Evolutionary conservation across 768 basidiomycete species (phyloP), one percentile per base, ranked within the genome.

Genomic region (Lactarius vividus): DNA sequence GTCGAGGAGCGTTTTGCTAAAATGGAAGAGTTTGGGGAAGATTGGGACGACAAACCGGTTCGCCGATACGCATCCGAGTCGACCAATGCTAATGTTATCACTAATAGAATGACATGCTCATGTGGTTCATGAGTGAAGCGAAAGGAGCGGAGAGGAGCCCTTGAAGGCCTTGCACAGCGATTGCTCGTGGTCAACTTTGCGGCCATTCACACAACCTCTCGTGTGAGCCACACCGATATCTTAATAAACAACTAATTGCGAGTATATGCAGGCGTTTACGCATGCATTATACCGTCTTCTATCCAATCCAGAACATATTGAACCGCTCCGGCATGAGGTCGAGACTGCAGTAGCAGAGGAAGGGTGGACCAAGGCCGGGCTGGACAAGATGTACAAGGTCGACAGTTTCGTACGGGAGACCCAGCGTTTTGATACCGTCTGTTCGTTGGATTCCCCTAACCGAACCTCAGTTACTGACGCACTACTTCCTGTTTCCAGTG

Each of bases 151-250:
- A 79, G 70, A 68, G 70, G 70, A 66, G n/a, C 71, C 65, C 67
- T 73, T 31, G 69, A 75, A 49, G 72, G 71, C 42, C 61, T 80
- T 10, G 60, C 67, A 0, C 57, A 28, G 9, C 75, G 78, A 57
- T 70, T 80, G 57, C 72, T 81, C 42, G 57, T 74, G 5, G 67
- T 80, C 29, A 78, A 82, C 66, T 79, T 81, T 58, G 73, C 76
- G 1, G 71, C 78, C 1, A 71, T 79, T 55, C 79, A 79, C 56
- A 77, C 73, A 15, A 73, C 76, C 10, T 67, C 79, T 54, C 71
- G 72, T 72, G 80, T 75, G 26, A 69, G 53, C 44, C 13, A 20
- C 33, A 35, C 28, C 1, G 3, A 13, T 4, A 28, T 23, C 16
- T 8, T 20, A 20, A 5, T 46, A 23, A 8, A 4, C 7, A n/a